Evolutionary conservation across 805 yeast genomes (phyloP).

Genomic region (Starmera dryadoides): DNA sequence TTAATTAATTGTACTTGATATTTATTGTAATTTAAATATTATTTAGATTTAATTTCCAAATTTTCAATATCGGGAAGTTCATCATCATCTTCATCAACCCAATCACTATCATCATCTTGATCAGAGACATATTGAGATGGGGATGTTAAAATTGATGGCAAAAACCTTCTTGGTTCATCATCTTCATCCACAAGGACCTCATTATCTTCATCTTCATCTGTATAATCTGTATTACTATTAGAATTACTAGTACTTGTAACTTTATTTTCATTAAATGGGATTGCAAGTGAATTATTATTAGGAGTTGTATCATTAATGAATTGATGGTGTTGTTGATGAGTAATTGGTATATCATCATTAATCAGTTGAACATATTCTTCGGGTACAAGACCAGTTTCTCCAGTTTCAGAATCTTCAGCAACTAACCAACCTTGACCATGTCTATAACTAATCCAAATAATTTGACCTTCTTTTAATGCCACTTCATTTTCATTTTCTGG

Average conservation of each 20-base stretch:
- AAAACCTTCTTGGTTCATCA: slow-evolving; percentile 40
- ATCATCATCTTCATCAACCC: slow-evolving; percentile 26
- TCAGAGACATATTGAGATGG: slow-evolving; percentile 8
- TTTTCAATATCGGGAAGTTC: slow-evolving; percentile 6
- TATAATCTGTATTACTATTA: background rate
- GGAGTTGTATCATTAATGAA: too few relatives aligned
- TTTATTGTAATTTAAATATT: background rate
- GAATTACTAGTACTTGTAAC: slow-evolving; percentile 1
- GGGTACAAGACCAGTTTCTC: slow-evolving; percentile 89
- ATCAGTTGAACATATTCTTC: slow-evolving; percentile 78
- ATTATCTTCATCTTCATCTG: slow-evolving; percentile 4
- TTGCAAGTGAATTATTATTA: too few relatives aligned
- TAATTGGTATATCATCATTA: slow-evolving; percentile 1
- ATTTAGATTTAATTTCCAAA: background rate
- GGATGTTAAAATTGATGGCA: slow-evolving; percentile 23
- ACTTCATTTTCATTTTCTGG: slow-evolving; percentile 96
- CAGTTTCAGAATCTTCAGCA: slow-evolving; percentile 68
- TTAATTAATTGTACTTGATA: background rate
- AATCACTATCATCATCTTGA: slow-evolving; percentile 21
- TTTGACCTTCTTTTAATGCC: slow-evolving; percentile 69
- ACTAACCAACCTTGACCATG: slow-evolving; percentile 99
- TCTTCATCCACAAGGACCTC: slow-evolving; percentile 19
- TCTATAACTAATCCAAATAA: slow-evolving; percentile 77
- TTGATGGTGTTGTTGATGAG: too few relatives aligned
- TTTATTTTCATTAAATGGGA: too few relatives aligned